Conservation (phyloP, 192 early-diverging fungal species). For the Backusella macrospora region DNA sequence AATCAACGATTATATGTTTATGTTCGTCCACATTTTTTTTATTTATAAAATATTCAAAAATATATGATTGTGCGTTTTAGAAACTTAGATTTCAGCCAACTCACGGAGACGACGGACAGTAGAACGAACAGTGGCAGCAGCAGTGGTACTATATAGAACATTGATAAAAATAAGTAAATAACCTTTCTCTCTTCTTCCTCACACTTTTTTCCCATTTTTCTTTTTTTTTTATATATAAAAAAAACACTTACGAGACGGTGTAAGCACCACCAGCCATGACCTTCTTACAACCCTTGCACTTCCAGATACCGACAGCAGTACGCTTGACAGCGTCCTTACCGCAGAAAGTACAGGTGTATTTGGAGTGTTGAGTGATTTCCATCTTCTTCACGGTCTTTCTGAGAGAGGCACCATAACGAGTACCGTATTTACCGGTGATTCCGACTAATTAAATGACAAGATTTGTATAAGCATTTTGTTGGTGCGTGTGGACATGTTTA, state of each 20-base stretch:
- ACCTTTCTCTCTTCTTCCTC: no score
- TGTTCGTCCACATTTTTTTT: slow-evolving; percentile 7
- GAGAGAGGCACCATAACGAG: slow-evolving; percentile 99
- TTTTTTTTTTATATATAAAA: neutral
- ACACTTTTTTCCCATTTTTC: neutral
- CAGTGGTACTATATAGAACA: slow-evolving; percentile 73
- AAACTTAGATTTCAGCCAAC: slow-evolving; percentile 79
- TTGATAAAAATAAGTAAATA: neutral
- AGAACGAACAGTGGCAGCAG: slow-evolving; percentile 88
- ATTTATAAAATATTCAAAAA: slow-evolving; percentile 4
- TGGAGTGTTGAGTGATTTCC: slow-evolving; percentile 99
- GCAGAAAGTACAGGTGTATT: slow-evolving; percentile 99
- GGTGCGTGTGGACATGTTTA: neutral
- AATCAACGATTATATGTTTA: neutral
- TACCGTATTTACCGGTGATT: slow-evolving; percentile 99
- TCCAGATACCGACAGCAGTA: slow-evolving; percentile 97
- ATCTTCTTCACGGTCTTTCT: slow-evolving; percentile 98
- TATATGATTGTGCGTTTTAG: neutral
- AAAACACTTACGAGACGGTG: slow-evolving; percentile 49
- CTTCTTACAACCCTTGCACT: slow-evolving; percentile 96
- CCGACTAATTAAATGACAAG: slow-evolving; percentile 57
- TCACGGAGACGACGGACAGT: slow-evolving; percentile 99
- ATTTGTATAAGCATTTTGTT: neutral
- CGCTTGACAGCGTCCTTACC: slow-evolving; percentile 97
- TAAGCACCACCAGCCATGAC: slow-evolving; percentile 68